Conservation (phyloP, 495 filamentous ascomycete species). For the Tuber calosporum region DNA sequence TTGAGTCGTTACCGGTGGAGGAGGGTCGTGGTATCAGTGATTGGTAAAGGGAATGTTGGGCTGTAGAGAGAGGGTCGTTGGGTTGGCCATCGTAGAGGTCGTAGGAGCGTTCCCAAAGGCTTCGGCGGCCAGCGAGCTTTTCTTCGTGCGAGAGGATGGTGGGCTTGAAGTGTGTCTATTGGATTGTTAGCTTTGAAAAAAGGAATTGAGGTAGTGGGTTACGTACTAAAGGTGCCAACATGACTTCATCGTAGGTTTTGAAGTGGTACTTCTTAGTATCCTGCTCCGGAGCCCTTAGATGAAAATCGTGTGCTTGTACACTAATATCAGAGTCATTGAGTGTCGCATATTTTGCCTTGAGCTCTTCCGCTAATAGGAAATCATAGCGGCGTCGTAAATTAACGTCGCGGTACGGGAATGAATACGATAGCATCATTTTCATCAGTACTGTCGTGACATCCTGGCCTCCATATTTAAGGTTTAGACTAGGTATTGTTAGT, state of each 20-base stretch:
- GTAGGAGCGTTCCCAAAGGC: constrained; percentile 72
- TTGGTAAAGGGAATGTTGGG: constrained; percentile 79
- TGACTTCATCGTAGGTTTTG: constrained; percentile 90
- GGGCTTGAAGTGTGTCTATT: constrained; percentile 63
- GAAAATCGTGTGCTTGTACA: constrained; percentile 75
- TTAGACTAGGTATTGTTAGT: constrained; percentile 50
- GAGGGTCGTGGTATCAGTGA: constrained; percentile 76
- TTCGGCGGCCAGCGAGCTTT: constrained; percentile 71
- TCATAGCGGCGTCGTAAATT: constrained; percentile 86
- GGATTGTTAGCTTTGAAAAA: not conserved
- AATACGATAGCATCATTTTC: constrained; percentile 92
- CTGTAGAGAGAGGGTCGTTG: constrained; percentile 80
- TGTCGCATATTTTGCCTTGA: constrained; percentile 83
- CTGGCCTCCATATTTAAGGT: constrained; percentile 84
- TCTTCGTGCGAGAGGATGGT: constrained; percentile 69
- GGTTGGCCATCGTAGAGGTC: constrained; percentile 87
- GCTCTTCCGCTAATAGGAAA: constrained; percentile 85
- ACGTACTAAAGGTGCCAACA: constrained; percentile 74
- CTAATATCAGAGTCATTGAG: constrained; percentile 72
- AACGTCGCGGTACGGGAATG: constrained; percentile 90
- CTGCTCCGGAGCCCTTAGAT: constrained; percentile 77
- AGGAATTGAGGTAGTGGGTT: not conserved
- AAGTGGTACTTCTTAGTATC: constrained; percentile 85
- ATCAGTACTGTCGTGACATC: constrained; percentile 92
- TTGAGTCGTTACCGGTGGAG: constrained; percentile 48